Conservation (phyloP, 1,284 basidiomycete species). For the Apiotrichum siamense region DNA sequence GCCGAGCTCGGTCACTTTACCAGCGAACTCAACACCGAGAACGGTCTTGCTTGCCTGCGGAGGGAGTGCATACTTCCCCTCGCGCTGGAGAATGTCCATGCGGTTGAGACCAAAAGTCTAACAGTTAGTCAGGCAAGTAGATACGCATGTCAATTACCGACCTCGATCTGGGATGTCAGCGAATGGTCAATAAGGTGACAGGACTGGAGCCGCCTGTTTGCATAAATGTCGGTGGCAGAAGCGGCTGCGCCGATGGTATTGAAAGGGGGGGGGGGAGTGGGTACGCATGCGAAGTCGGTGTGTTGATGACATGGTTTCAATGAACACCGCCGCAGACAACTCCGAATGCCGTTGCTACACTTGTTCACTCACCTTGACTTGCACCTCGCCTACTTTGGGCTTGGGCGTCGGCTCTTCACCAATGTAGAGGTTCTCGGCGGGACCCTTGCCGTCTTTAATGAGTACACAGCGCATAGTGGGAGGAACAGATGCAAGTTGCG, state of each 20-base stretch:
- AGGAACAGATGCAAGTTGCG: background rate
- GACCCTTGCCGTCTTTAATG: conserved; percentile 72
- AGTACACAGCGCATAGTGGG: conserved; percentile 70
- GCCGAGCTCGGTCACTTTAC: conserved; percentile 60
- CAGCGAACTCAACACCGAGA: conserved; percentile 89
- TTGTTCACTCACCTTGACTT: conserved; percentile 60
- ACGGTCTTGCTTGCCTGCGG: conserved; percentile 64
- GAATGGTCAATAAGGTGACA: no score
- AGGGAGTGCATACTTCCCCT: conserved; percentile 72
- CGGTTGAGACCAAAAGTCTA: conserved; percentile 78
- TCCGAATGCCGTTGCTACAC: no score
- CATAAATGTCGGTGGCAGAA: no score
- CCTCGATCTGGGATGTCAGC: conserved; percentile 29
- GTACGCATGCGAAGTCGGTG: no score
- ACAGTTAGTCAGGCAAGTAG: background rate
- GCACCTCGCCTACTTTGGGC: conserved; percentile 59
- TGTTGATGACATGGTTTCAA: no score
- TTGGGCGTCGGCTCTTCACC: conserved; percentile 58
- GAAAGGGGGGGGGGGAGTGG: no score
- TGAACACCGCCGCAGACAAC: no score
- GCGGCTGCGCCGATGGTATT: no score
- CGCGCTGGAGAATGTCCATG: conserved; percentile 71
- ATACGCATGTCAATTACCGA: no score
- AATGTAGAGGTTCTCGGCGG: conserved; percentile 70
- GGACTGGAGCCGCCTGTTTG: no score